Percentiles rank a stretch among this genome's conserved stretches.
These are phyloP conservation scores for Avena insularis DNA, from an alignment of 176 grass and related monocot genomes.

Conservation along the genomic window DNA sequence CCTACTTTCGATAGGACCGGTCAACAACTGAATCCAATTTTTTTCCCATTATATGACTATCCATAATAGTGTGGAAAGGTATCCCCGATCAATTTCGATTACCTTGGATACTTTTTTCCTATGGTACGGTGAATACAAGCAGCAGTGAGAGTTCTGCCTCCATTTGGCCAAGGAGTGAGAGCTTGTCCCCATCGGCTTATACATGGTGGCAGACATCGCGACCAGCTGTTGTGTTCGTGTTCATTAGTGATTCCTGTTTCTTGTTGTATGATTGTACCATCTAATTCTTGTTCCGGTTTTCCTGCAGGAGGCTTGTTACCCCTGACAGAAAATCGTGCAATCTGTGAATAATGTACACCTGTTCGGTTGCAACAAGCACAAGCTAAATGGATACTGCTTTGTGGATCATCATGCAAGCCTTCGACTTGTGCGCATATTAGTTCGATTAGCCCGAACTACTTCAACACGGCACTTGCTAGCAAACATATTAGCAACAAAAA, in stretches of 20 bases:
- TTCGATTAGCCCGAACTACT: background rate
- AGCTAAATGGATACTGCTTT: background rate
- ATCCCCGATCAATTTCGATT: conserved; percentile 89
- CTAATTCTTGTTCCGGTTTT: conserved; percentile 7
- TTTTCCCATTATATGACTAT: too few species aligned
- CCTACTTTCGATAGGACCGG: too few species aligned
- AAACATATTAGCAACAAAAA: too few species aligned
- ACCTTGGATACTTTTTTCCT: conserved; percentile 88
- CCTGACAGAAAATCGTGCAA: conserved; percentile 7
- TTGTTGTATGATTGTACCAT: conserved; percentile 32
- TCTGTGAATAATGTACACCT: background rate
- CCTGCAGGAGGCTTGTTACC: conserved; percentile 18
- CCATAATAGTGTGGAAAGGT: conserved; percentile 36
- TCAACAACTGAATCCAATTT: too few species aligned
- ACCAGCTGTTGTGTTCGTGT: conserved; percentile 26
- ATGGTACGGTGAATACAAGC: conserved; percentile 88
- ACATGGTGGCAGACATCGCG: background rate
- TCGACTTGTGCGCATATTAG: background rate
- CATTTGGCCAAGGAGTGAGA: conserved; percentile 46
- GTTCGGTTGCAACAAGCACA: conserved; percentile 13
- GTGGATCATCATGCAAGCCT: background rate
- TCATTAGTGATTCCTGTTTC: background rate
- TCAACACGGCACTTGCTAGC: background rate
- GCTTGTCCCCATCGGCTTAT: background rate
- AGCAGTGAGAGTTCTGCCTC: conserved; percentile 65